Evolutionary conservation across 1,139 yeast species (phyloP).

Genomic region (Suhomyces bribrorum): DNA sequence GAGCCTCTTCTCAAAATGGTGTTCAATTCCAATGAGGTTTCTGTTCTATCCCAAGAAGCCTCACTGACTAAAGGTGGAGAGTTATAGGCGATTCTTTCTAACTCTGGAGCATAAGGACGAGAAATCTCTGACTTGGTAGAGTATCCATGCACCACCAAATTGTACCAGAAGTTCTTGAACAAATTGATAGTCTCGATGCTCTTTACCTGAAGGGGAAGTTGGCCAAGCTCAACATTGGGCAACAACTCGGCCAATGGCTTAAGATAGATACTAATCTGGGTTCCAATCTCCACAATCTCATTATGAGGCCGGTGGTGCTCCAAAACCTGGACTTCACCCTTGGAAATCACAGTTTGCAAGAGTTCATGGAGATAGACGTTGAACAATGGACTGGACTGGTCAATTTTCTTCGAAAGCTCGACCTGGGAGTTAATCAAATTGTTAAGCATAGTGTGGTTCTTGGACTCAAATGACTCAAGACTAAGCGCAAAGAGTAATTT

Average conservation of each 20-base stretch:
- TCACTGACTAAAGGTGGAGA: constrained; percentile 95
- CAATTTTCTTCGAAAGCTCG: constrained; percentile 51
- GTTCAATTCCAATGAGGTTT: constrained; percentile 88
- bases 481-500: constrained; percentile 46
- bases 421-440: constrained; percentile 51
- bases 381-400: constrained; percentile 49
- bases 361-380: constrained; percentile 63
- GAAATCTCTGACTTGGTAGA: constrained; percentile 60
- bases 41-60: constrained; percentile 80
- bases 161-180: constrained; percentile 92
- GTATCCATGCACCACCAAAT: constrained; percentile 89
- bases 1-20: constrained; percentile 90
- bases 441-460: constrained; percentile 33
- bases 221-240: constrained; percentile 55
- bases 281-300: constrained; percentile 77
- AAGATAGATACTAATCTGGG: constrained; percentile 66
- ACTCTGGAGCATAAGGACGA: constrained; percentile 43
- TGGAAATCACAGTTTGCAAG: constrained; percentile 64
- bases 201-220: constrained; percentile 35
- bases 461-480: constrained; percentile 35
- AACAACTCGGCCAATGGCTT: constrained; percentile 75
- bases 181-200: constrained; percentile 53
- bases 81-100: constrained; percentile 76
- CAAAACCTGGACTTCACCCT: constrained; percentile 78
- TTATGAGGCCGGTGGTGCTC: constrained; percentile 83